Percentiles rank a stretch among this genome's conserved stretches.
Evolutionary conservation across 768 basidiomycete species (phyloP).

Genomic region (Boletus coccyginus): DNA sequence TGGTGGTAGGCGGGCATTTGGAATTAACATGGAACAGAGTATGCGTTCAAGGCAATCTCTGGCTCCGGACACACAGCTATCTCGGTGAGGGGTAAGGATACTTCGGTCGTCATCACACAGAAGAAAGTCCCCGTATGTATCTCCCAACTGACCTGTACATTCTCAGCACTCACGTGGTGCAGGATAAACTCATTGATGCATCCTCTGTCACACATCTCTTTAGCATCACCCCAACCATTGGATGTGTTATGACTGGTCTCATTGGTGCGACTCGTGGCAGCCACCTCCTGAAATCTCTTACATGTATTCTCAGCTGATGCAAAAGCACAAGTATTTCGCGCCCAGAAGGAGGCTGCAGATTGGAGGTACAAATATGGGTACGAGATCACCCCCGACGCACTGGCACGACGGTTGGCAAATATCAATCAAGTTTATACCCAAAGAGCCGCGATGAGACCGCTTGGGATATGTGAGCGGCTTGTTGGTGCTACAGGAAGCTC

Average conservation of each 20-base stretch:
- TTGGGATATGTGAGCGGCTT: conserved; percentile 78
- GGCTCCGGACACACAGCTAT: conserved; percentile 95
- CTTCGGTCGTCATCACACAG: conserved; percentile 94
- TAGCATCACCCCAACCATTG: conserved; percentile 94
- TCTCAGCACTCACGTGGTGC: not conserved
- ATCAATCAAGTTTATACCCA: conserved; percentile 99
- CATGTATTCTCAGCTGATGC: conserved; percentile 70
- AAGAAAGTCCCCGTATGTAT: conserved; percentile 92
- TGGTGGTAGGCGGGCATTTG: not conserved
- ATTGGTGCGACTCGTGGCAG: conserved; percentile 55
- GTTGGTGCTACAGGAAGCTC: not conserved
- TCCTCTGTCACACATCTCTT: conserved; percentile 93
- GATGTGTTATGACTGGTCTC: conserved; percentile 97
- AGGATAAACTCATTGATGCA: conserved; percentile 98
- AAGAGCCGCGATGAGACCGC: conserved; percentile 92
- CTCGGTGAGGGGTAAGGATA: conserved; percentile 91
- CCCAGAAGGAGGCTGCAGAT: conserved; percentile 84
- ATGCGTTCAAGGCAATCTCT: conserved; percentile 99
- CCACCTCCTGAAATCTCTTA: not conserved
- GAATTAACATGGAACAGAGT: conserved; percentile 55
- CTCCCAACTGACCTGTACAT: not conserved
- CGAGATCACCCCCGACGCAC: conserved; percentile 96
- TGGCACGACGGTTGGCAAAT: conserved; percentile 92
- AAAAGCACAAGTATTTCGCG: conserved; percentile 81
- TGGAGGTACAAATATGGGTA: conserved; percentile 97